phyloP scores from a whole-genome alignment of 768 basidiomycete species.

The Lactifluus piperatus region DNA sequence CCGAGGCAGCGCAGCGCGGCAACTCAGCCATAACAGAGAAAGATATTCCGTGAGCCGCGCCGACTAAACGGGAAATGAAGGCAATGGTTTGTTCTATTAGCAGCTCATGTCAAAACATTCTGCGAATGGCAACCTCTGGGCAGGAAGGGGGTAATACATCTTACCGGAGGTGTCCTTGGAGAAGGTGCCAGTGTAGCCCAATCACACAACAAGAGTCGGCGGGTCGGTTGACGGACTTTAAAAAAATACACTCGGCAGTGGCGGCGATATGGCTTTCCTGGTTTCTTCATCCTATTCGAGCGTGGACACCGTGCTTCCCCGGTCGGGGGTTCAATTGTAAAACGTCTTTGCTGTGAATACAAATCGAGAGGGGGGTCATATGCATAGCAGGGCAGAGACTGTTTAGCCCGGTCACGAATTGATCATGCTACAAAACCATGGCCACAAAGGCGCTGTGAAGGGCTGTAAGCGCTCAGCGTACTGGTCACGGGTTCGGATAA shows the following conservation, averaged over 20 bases:
- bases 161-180: neutral
- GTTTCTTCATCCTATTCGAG: neutral
- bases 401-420: neutral
- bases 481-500: neutral
- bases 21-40: neutral
- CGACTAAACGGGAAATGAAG: neutral
- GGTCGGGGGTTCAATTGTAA: neutral
- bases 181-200: neutral
- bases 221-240: neutral
- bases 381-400: neutral
- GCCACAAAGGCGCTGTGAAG: neutral
- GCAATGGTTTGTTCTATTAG: neutral
- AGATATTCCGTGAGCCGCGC: neutral
- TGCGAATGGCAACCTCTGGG: neutral
- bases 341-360: neutral
- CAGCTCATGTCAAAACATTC: neutral
- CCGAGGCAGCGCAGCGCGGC: neutral
- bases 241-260: neutral
- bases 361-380: neutral
- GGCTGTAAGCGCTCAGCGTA: neutral
- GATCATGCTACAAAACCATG: neutral
- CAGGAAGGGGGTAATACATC: neutral
- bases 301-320: neutral
- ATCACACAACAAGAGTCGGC: neutral
- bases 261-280: neutral